Base-by-base conservation (phyloP, 345 rosid species). In the Pelargonium nanum region DNA sequence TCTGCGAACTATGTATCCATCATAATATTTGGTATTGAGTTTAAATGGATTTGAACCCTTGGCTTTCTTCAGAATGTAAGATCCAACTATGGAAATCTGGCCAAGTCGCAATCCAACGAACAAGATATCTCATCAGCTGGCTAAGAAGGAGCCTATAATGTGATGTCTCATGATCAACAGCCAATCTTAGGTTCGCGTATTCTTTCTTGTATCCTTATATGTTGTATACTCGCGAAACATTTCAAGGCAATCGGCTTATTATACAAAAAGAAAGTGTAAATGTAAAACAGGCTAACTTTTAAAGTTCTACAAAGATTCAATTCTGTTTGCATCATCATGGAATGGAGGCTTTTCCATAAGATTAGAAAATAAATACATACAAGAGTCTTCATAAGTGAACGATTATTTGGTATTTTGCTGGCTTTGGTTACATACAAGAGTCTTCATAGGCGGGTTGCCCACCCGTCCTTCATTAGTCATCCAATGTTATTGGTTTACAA, bases 21-120 rank as follows among this genome's bases (percentile, higher is more conserved):
- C 54, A 51, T 51, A 26, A 13, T 22, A 26, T 25, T 8, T 57
- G 13, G 17, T n/a, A 52, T 26, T 34, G 26, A 6, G n/a, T n/a
- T 44, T 24, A 17, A 23, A 12, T 24, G 23, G 56, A 50, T 21
- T 4, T 32, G 4, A 1, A 23, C 17, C 7, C 16, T 45, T 68
- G 55, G 51, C 24, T 69, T 26, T 70, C 58, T 68, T 56, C 89
- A 91, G 96, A 80, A 72, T 59, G 91, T 88, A 72, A 80, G 78
- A 67, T 77, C 81, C 26, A 77, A 78, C 67, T 86, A 84, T 76
- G 77, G 60, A 70, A 65, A 55, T 51, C 64, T 59, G 19, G 65
- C 40, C 28, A 71, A 62, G 55, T 61, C 65, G 21, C 68, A 55
- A 50, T 59, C 59, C 19, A 67, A 59, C 22, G 76, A 30, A 23